Conservation (phyloP, 306 rosid species). For the Casuarina cunninghamiana region DNA sequence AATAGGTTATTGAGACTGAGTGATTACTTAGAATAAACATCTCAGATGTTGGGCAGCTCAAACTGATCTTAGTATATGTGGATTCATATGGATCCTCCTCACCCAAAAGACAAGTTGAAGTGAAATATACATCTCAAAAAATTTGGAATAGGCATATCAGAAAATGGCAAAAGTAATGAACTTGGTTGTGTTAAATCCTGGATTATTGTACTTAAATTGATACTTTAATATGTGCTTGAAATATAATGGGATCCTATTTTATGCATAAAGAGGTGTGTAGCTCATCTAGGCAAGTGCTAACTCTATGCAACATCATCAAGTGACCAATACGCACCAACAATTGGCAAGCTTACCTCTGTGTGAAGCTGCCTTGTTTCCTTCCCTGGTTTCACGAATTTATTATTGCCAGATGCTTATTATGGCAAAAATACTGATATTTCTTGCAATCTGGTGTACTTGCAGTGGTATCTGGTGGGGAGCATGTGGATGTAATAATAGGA, state of each 20-base stretch:
- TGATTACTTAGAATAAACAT: constrained; percentile 16
- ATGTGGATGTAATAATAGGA: constrained; percentile 91
- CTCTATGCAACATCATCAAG: not conserved
- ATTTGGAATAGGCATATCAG: not conserved
- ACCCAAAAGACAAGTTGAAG: not conserved
- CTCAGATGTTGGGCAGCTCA: constrained; percentile 12
- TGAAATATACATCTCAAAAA: not conserved
- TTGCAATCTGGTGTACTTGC: constrained; percentile 28
- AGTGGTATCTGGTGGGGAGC: constrained; percentile 99
- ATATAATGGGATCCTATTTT: not conserved
- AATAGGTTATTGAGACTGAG: constrained; percentile 27
- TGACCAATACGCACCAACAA: not conserved
- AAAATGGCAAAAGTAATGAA: not conserved
- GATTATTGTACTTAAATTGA: not conserved
- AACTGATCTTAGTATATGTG: constrained; percentile 1
- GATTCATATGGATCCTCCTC: not conserved
- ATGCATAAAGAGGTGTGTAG: not conserved
- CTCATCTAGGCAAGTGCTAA: not conserved
- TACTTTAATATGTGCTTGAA: not conserved
- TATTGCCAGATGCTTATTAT: constrained; percentile 18
- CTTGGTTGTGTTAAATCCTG: not conserved
- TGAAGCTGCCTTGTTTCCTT: constrained; percentile 12
- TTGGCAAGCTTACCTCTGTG: not conserved
- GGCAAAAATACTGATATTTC: constrained; percentile 26
- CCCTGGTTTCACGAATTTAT: constrained; percentile 16